Percentiles rank a stretch among this genome's conserved stretches.
phyloP scores from a whole-genome alignment of 2,329 filamentous ascomycete species.

The Cadophora malorum region DNA sequence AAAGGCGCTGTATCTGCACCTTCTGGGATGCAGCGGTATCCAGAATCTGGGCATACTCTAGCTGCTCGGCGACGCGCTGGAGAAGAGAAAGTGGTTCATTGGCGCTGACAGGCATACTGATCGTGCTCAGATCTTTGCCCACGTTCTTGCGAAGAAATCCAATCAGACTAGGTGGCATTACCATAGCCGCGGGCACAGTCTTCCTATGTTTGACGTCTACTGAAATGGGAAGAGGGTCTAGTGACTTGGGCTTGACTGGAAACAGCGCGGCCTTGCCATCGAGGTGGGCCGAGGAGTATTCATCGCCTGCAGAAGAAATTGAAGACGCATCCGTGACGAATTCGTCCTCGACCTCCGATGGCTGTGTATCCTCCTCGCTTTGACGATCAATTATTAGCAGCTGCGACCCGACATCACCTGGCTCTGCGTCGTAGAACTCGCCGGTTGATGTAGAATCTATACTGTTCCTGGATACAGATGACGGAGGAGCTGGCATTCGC shows the following conservation, averaged over 20 bases:
- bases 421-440: slow-evolving; percentile 94
- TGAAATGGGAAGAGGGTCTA: slow-evolving; percentile 78
- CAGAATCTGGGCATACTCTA: slow-evolving; percentile 88
- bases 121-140: slow-evolving; percentile 94
- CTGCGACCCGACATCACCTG: slow-evolving; percentile 66
- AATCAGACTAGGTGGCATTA: slow-evolving; percentile 87
- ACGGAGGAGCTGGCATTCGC: slow-evolving; percentile 61
- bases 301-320: slow-evolving; percentile 64
- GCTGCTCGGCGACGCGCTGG: slow-evolving; percentile 86
- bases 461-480: slow-evolving; percentile 62
- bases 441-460: slow-evolving; percentile 82
- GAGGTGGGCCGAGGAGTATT: slow-evolving; percentile 52
- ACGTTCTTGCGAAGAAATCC: slow-evolving; percentile 97
- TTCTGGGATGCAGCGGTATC: slow-evolving; percentile 73
- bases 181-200: slow-evolving; percentile 75
- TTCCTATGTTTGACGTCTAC: slow-evolving; percentile 69
- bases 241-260: slow-evolving; percentile 75
- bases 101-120: slow-evolving; percentile 95
- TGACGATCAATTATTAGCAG: slow-evolving; percentile 77
- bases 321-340: slow-evolving; percentile 58
- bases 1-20: slow-evolving; percentile 70
- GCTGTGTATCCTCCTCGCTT: slow-evolving; percentile 70
- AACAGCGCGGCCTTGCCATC: slow-evolving; percentile 74
- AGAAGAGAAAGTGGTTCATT: slow-evolving; percentile 92
- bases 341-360: slow-evolving; percentile 62